Percentiles rank a stretch among this genome's conserved stretches.
phyloP scores from a whole-genome alignment of 805 yeast species.

The Starmerella bacillaris region DNA sequence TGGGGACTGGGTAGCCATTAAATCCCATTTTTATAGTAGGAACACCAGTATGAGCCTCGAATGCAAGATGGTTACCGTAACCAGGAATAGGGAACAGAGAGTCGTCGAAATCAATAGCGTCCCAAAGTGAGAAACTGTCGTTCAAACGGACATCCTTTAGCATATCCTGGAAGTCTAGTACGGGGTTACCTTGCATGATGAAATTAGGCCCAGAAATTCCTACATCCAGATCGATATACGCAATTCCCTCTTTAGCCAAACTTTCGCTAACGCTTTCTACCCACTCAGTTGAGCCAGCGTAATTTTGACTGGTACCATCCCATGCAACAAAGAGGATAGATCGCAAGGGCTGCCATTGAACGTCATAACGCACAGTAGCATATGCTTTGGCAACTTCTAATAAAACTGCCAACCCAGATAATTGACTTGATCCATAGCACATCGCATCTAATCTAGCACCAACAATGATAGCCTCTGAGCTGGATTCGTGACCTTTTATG shows the following conservation, averaged over 20 bases:
- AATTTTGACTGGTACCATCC: constrained; percentile 64
- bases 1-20: constrained; percentile 29
- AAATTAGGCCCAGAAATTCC: constrained; percentile 33
- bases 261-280: constrained; percentile 38
- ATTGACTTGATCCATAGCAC: constrained; percentile 53
- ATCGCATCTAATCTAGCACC: constrained; percentile 72
- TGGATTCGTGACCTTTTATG: constrained; percentile 65
- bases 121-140: constrained; percentile 14
- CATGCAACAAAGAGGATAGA: constrained; percentile 67
- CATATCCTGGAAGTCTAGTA: constrained; percentile 29
- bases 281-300: constrained; percentile 74
- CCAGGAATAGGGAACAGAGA: constrained; percentile 10
- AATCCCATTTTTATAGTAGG: constrained; percentile 48
- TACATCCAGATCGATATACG: constrained; percentile 58
- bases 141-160: constrained; percentile 26
- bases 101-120: constrained; percentile 1
- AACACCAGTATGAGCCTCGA: constrained; percentile 44
- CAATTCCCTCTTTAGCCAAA: constrained; percentile 41
- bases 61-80: constrained; percentile 51
- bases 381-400: constrained; percentile 55
- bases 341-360: constrained; percentile 70
- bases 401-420: constrained; percentile 57
- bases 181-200: constrained; percentile 45
- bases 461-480: constrained; percentile 45
- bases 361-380: constrained; percentile 41